Evolutionary conservation across 208 protist species (phyloP).

Genomic region (Crithidia expoeki): DNA sequence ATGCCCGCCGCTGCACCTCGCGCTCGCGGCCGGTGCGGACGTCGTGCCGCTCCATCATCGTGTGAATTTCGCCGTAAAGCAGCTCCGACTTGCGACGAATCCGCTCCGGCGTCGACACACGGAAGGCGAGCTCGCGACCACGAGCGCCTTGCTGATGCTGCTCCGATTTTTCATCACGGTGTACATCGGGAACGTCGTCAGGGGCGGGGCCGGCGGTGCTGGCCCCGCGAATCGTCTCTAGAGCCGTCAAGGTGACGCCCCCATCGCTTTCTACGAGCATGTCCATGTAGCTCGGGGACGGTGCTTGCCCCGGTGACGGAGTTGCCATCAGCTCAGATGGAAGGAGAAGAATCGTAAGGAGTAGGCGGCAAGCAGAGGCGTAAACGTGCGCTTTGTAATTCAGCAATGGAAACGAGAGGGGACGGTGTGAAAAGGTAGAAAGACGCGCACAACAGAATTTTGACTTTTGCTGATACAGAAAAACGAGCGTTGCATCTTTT

Average conservation of each 20-base stretch:
- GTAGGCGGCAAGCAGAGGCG: no score
- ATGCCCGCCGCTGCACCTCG: slow-evolving; percentile 41
- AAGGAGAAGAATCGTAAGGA: background rate
- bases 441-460: no score
- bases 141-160: background rate
- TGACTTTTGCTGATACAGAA: no score
- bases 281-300: slow-evolving; percentile 19
- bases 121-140: slow-evolving; percentile 6
- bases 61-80: slow-evolving; percentile 71
- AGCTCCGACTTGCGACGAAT: slow-evolving; percentile 50
- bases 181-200: background rate
- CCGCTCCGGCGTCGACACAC: slow-evolving; percentile 61
- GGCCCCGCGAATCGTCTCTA: slow-evolving; percentile 31
- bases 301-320: background rate
- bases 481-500: no score
- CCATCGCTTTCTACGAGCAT: slow-evolving; percentile 26
- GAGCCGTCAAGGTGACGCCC: slow-evolving; percentile 16
- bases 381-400: background rate
- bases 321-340: background rate
- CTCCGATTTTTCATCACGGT: background rate
- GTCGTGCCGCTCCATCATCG: slow-evolving; percentile 57
- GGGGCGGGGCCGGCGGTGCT: background rate
- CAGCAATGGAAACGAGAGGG: background rate
- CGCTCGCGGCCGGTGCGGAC: slow-evolving; percentile 54
- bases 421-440: no score